Base-by-base conservation (phyloP, 2,329 filamentous ascomycete genomes). In the Fusarium kyushuense region DNA sequence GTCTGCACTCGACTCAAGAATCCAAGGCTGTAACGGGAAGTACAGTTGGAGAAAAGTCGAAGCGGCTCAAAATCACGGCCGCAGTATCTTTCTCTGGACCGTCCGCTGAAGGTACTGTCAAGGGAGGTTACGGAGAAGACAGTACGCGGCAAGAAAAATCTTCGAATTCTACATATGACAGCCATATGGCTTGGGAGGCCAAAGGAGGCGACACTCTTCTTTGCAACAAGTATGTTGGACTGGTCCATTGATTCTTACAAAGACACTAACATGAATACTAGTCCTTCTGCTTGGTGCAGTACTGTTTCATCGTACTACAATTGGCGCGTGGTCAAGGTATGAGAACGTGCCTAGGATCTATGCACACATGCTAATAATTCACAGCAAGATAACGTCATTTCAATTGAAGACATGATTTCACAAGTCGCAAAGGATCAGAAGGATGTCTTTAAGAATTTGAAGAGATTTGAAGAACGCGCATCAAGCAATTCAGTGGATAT, bases 231-330 rank as follows among this genome's bases (percentile, higher is more conserved):
- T 42, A 25, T 25, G 40, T 11, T 11, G 1, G 8, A 17, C 0
- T 10, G 5, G 9, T 2, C 17, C 5, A 5, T 4, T 9, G 10
- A 17, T 11, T 2, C 0, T 3, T 17, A 6, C 38, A 6, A 41
- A 17, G 1, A 25, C 6, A 25, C 16, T 42, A 10, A 42, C 40
- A 2, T 4, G 16, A 9, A 0, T 11, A 3, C 13, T 17, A 42
- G 40, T 17, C 40, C 40, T 23, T 4, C 40, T 17, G 40, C 40
- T 4, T 42, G 40, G 21, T 42, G 40, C 5, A 16, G 9, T 1
- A 42, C 40, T 1, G 21, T 25, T 17, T 42, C 40, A 25, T 42
- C 40, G 2, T 42, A 42, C 40, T 25, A 42, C 3, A 42, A 42
- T 11, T 42, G 40, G 40, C 21, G 40, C 2, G 40, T 42, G 16